Evolutionary conservation across 805 yeast species (phyloP), one percentile per base, ranked within the genome.

Genomic region (Candida xiaguanensis): DNA sequence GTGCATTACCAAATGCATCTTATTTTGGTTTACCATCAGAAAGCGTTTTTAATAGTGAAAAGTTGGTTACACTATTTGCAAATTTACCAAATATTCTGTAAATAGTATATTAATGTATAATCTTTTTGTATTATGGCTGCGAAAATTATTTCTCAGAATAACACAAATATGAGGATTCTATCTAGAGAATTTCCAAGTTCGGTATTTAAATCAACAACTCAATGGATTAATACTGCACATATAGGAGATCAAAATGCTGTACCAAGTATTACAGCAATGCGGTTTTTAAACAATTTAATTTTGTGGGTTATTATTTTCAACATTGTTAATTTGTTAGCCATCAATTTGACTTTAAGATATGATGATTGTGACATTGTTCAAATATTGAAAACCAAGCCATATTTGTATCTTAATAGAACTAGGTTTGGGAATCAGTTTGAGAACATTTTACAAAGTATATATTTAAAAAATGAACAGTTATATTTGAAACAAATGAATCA

Each of bases 1-100:
- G 81, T 39, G 66, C 73, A 2, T 65, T 84, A 33, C 91, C 91
- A 8, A 77, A 76, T 41, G 72, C 83, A 0, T 67, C 75, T 1
- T 72, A 75, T 41, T 80, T 80, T 52, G 72, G 72, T 5, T 56
- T 57, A 7, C 58, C 61, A 1, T 63, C 67, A 8, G 75, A 75
- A 9, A 72, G 72, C 18, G 61, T 74, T 3, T 82, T 84, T 52
- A 77, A 80, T 55, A 61, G 76, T 18, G 65, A 64, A 13, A 78
- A 75, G 47, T 61, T 82, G 34, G 79, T 76, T 8, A 65, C 66
- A 40, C 46, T 68, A 36, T 61, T 59, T 36, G 57, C 58, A 24
- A 56, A 61, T 41, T 44, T 65, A 31, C 56, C 63, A 5, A 57
- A 58, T 39, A 51, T 58, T 17, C 41, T 46, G 38, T 41, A 37